A percentile compares a stretch with the other conserved stretches of the same genome.
Evolutionary conservation across 1,284 basidiomycete species (phyloP).

Genomic region (Irpex rosettiformis): DNA sequence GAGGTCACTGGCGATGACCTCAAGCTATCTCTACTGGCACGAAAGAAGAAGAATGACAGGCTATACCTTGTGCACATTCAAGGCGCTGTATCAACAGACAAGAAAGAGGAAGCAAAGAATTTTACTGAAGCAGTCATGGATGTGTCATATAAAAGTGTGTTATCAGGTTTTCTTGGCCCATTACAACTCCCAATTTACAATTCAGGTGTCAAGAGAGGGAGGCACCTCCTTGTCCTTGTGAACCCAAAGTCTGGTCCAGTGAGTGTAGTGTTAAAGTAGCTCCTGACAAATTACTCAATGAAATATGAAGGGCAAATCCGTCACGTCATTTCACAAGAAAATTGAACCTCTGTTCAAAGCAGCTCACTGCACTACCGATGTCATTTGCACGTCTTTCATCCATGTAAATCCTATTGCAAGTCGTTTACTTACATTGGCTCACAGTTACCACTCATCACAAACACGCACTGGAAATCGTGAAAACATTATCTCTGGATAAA

Average conservation of each 20-base stretch:
- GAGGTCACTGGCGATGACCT: constrained; percentile 35
- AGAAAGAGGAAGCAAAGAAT: constrained; percentile 37
- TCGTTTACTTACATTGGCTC: constrained; percentile 6
- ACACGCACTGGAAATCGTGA: constrained; percentile 75
- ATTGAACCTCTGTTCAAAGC: constrained; percentile 81
- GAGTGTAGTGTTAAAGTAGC: too few species aligned
- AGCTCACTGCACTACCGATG: constrained; percentile 68
- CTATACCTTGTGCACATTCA: constrained; percentile 39
- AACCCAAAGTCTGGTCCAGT: constrained; percentile 86
- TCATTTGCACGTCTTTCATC: constrained; percentile 49
- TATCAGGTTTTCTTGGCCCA: constrained; percentile 4
- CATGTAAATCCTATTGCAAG: neutral
- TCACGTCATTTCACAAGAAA: constrained; percentile 52
- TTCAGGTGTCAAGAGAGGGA: constrained; percentile 11
- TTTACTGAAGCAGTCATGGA: constrained; percentile 60
- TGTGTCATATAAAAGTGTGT: constrained; percentile 60
- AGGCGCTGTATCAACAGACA: constrained; percentile 38
- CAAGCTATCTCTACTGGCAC: constrained; percentile 44
- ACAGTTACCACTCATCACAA: constrained; percentile 69
- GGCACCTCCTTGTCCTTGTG: constrained; percentile 56
- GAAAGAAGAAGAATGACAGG: constrained; percentile 31
- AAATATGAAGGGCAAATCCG: constrained; percentile 62
- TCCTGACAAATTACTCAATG: neutral
- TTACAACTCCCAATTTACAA: neutral
- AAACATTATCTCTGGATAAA: constrained; percentile 51